Base-by-base conservation (phyloP, 2,329 filamentous ascomycete species). In the Sordariomycetes sp. region DNA sequence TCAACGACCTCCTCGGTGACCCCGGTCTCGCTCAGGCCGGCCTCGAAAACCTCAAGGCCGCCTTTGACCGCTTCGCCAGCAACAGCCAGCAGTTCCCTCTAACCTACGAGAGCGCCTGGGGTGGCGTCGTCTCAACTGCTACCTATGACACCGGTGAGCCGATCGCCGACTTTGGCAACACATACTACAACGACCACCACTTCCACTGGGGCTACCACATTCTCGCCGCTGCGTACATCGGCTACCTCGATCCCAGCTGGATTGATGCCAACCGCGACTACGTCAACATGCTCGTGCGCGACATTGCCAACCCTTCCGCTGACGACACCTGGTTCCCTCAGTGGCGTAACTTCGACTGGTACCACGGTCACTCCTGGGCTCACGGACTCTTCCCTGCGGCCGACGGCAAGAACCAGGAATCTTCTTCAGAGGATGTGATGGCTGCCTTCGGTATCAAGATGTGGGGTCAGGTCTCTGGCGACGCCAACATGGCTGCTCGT, bases 291-390 rank as follows among this genome's bases (percentile, higher is more conserved):
- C 68, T 98, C 31, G 79, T 92, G 30, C 81, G 90, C 38, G 92
- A 98, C 43, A 59, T 72, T 32, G 81, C 87, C 30, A 94, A 94
- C 57, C 79, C 86, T 0, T 79, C 73, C 45, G 51, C 66, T 3
- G 53, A 69, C n/a, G 88, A 94, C 51, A 64, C 68, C 17, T 76
- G 76, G 46, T 96, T 93, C 56, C 88, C 90, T 0, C 80, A 86
- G 45, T 87, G 72, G 39, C 75, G 92, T 32, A 75, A 68, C 36
- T 96, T 95, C 50, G 92, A 96, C 58, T 95, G 86, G 86, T 96
- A 79, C 55, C 79, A 93, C 50, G 92, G 90, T 2, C 92, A 96
- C 66, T 87, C 81, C 38, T 95, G 90, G 86, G 88, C 90, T 3
- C 86, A 85, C 35, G 84, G 84, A 2, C 59, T 90, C 5, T 84